These are phyloP conservation scores for Metschnikowia cubensis DNA, from an alignment of 805 yeast genomes.

Conservation along the genomic window DNA sequence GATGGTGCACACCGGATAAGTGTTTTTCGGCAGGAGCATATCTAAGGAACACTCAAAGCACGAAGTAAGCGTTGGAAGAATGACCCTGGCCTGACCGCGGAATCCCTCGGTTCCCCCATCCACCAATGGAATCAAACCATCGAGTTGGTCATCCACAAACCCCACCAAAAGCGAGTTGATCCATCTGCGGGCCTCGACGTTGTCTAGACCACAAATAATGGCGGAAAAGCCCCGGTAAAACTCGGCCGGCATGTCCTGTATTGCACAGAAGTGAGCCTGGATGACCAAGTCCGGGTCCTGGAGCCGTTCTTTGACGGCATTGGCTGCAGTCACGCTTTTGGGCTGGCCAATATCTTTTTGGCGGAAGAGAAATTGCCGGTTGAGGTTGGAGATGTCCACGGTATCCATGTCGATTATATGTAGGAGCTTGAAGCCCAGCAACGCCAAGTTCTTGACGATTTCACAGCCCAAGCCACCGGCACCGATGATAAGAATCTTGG, in stretches of 20 bases:
- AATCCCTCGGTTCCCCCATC: slow-evolving; percentile 98
- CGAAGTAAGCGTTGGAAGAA: slow-evolving; percentile 78
- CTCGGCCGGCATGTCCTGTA: slow-evolving; percentile 53
- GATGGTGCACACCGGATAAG: slow-evolving; percentile 89
- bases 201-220: slow-evolving; percentile 84
- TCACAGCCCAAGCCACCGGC: slow-evolving; percentile 88
- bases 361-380: slow-evolving; percentile 71
- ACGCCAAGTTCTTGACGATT: slow-evolving; percentile 64
- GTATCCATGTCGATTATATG: slow-evolving; percentile 81
- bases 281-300: slow-evolving; percentile 37
- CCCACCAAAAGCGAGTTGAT: slow-evolving; percentile 66
- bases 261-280: slow-evolving; percentile 58
- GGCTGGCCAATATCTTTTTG: slow-evolving; percentile 57
- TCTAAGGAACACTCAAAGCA: slow-evolving; percentile 92
- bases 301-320: slow-evolving; percentile 47
- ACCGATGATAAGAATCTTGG: slow-evolving; percentile 50
- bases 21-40: slow-evolving; percentile 58
- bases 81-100: slow-evolving; percentile 84
- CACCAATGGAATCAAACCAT: slow-evolving; percentile 46
- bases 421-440: slow-evolving; percentile 62
- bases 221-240: slow-evolving; percentile 68
- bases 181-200: slow-evolving; percentile 88
- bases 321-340: slow-evolving; percentile 65
- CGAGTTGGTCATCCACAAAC: slow-evolving; percentile 48
- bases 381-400: slow-evolving; percentile 70